Percentiles rank a stretch among this genome's conserved stretches.
These are phyloP conservation scores for Camellia sinensis DNA, from an alignment of 148 eudicot species.

Conservation along the genomic window DNA sequence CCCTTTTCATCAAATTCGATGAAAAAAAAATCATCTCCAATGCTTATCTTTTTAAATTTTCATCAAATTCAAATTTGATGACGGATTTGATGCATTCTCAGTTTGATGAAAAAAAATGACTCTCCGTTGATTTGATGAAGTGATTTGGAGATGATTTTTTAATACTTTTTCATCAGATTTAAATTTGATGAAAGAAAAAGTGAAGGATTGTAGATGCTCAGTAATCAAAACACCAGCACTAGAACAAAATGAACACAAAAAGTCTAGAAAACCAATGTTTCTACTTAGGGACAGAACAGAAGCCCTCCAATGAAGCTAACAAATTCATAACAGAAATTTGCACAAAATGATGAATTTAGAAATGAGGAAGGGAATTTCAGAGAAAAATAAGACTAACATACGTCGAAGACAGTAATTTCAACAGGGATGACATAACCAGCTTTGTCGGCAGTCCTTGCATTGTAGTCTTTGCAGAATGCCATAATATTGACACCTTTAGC, in stretches of 20 bases:
- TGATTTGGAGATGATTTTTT: no score
- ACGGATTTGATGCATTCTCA: no score
- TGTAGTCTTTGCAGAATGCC: slow-evolving; percentile 95
- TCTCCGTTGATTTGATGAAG: no score
- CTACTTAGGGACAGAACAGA: background rate
- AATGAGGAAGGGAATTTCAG: background rate
- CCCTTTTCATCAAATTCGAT: no score
- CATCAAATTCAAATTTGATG: no score
- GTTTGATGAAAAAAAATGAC: no score
- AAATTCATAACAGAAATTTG: background rate
- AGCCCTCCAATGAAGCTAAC: background rate
- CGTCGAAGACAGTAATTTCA: slow-evolving; percentile 93
- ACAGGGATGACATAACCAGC: slow-evolving; percentile 91
- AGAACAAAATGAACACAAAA: background rate
- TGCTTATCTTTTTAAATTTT: no score
- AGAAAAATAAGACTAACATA: slow-evolving; percentile 22
- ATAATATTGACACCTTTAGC: slow-evolving; percentile 94
- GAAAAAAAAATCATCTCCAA: no score
- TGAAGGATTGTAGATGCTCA: no score
- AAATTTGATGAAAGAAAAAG: no score
- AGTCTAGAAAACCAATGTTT: background rate
- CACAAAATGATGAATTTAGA: no score
- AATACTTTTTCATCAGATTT: no score
- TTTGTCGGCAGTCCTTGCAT: slow-evolving; percentile 93
- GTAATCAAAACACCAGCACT: background rate